These are phyloP conservation scores for Cardamine occulta DNA, from an alignment of 345 rosid genomes.

Conservation along the genomic window DNA sequence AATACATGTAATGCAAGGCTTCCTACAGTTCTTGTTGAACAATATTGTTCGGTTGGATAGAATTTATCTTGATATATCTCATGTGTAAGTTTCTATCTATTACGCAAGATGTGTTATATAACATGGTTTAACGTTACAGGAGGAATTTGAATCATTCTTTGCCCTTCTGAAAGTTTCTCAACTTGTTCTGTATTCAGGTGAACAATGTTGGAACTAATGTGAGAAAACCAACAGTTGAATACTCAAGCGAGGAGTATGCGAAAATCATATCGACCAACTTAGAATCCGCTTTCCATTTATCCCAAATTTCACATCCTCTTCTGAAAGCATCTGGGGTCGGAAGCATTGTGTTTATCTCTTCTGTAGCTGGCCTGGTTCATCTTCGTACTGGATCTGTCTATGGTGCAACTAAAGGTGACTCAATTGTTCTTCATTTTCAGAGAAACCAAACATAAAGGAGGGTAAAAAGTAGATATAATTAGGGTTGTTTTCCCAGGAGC, in stretches of 20 bases:
- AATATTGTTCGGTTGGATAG: not conserved
- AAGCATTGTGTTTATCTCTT: slow-evolving; percentile 84
- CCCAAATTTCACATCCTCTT: slow-evolving; percentile 86
- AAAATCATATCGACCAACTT: slow-evolving; percentile 71
- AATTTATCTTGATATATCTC: not conserved
- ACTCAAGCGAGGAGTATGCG: slow-evolving; percentile 62
- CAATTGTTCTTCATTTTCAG: not conserved
- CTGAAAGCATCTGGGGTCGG: slow-evolving; percentile 81
- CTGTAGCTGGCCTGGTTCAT: slow-evolving; percentile 64
- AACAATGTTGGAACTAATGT: slow-evolving; percentile 88
- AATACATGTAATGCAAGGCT: not conserved
- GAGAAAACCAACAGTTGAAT: slow-evolving; percentile 80
- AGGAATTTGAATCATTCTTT: not conserved
- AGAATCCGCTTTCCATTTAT: slow-evolving; percentile 75
- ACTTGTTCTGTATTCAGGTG: slow-evolving; percentile 51
- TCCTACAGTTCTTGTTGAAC: too few relatives aligned
- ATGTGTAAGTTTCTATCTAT: slow-evolving; percentile 7
- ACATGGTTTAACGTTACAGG: not conserved
- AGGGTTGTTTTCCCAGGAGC: slow-evolving; percentile 55
- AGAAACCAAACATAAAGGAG: not conserved
- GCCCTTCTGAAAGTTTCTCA: not conserved
- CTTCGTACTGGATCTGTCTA: slow-evolving; percentile 68
- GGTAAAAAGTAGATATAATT: not conserved
- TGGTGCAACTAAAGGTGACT: slow-evolving; percentile 73
- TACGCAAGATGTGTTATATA: not conserved